Evolutionary conservation across 2,329 filamentous ascomycete genomes (phyloP), one percentile per base, ranked within the genome.

Genomic region (Talaromyces sp.): DNA sequence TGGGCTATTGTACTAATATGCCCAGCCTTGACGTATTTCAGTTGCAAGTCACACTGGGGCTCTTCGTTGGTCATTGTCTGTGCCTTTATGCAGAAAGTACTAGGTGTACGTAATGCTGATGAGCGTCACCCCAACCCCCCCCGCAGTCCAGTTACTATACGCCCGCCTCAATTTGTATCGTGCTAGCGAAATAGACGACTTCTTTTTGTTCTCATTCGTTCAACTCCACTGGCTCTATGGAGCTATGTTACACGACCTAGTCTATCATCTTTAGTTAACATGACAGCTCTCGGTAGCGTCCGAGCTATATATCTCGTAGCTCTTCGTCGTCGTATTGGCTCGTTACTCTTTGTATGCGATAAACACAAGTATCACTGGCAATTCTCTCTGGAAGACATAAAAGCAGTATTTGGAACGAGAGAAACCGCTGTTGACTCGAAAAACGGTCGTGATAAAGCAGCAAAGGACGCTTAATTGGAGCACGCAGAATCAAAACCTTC

Each of bases 301-400:
- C 39, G 60, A n/a, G 54, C 60, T 5, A 23, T 50, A 12, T 62
- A 62, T 18, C 42, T 58, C 6, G 52, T 35, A 14, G 54, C 42
- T 1, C 42, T 61, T 8, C 52, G 60, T 16, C 42, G 60, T 23
- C n/a, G n/a, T n/a, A 52, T 58, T 11, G 54, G 60, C 39, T 58
- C 80, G 31, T 74, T 74, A 58, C 62, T 73, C 5, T 73, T 73
- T 60, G 72, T 69, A 11, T 74, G 74, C 65, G 72, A 74, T n/a
- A n/a, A n/a, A n/a, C n/a, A n/a, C n/a, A n/a, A n/a, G n/a, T n/a
- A n/a, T n/a, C n/a, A n/a, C n/a, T n/a, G n/a, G n/a, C n/a, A n/a
- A n/a, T n/a, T n/a, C n/a, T 61, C 35, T 7, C 23, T 54, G 16
- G 48, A 44, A 28, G 58, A 61, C 16, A 61, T 61, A 37, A 25